Conservation (phyloP, 2,329 filamentous ascomycete species). For the Epichloe coenophiala region DNA sequence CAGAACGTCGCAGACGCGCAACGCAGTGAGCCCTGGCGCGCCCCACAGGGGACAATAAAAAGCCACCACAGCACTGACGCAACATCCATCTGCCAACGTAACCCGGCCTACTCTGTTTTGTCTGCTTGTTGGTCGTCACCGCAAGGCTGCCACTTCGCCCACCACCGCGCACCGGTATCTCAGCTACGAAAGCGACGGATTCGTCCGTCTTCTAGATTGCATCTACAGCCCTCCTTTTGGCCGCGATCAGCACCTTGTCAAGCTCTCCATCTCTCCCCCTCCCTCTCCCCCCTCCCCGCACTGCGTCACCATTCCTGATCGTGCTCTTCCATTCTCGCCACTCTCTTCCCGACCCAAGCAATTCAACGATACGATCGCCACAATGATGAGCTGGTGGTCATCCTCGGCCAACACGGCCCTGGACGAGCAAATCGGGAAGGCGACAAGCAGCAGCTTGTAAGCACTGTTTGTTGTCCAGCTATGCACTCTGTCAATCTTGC, state of each 20-base stretch:
- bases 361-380: slow-evolving; percentile 6
- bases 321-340: not conserved
- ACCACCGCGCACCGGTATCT: not conserved
- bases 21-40: too few relatives aligned
- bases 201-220: not conserved
- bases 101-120: not conserved
- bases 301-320: not conserved
- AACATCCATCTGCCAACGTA: not conserved
- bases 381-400: slow-evolving; percentile 92
- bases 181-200: not conserved
- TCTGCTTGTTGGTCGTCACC: not conserved
- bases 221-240: not conserved
- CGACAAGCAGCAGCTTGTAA: slow-evolving; percentile 86
- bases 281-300: not conserved
- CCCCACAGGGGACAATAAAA: too few relatives aligned
- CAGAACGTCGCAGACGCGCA: too few relatives aligned
- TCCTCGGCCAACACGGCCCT: slow-evolving; percentile 78
- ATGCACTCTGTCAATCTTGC: not conserved
- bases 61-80: slow-evolving; percentile 4
- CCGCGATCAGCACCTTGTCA: not conserved
- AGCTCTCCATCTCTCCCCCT: not conserved
- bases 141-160: not conserved
- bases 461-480: slow-evolving; percentile 14
- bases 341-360: not conserved
- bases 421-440: slow-evolving; percentile 93